A percentile compares a stretch with the other conserved stretches of the same genome.
phyloP scores from a whole-genome alignment of 768 basidiomycete species.

The Tricholoma matsutake region DNA sequence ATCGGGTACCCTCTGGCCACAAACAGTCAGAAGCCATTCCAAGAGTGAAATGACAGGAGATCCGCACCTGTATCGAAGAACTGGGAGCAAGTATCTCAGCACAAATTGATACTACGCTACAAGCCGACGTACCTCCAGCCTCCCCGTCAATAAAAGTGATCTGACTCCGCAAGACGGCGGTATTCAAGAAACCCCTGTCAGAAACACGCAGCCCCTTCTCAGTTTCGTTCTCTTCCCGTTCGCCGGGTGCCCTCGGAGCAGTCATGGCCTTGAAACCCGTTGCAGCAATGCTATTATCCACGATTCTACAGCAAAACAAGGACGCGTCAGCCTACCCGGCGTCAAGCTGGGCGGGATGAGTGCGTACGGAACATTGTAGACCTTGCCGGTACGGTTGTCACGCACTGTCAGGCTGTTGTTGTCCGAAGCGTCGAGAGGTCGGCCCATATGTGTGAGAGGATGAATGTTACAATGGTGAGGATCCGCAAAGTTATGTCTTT shows the following conservation, averaged over 20 bases:
- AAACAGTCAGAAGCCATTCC: not conserved
- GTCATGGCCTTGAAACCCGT: conserved; percentile 78
- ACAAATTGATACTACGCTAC: not conserved
- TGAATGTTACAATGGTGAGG: not conserved
- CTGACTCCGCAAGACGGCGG: conserved; percentile 72
- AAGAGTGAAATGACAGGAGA: not conserved
- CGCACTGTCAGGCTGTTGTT: conserved; percentile 55
- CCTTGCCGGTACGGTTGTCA: conserved; percentile 85
- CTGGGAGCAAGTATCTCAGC: conserved; percentile 20
- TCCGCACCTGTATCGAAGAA: conserved; percentile 69
- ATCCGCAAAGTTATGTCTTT: not conserved
- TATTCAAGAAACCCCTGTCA: conserved; percentile 82
- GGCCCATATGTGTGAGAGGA: conserved; percentile 14
- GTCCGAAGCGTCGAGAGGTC: conserved; percentile 7
- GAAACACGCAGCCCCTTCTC: conserved; percentile 75
- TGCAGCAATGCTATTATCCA: conserved; percentile 75
- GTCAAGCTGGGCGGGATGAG: not conserved
- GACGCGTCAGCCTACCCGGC: conserved; percentile 1
- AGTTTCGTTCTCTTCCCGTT: conserved; percentile 80
- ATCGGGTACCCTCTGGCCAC: conserved; percentile 82
- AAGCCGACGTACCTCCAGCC: conserved; percentile 53
- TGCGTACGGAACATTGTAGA: conserved; percentile 70
- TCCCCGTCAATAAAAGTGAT: conserved; percentile 95
- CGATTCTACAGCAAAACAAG: conserved; percentile 48
- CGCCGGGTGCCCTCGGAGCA: conserved; percentile 52